Evolutionary conservation across 1,284 basidiomycete genomes (phyloP), one percentile per base, ranked within the genome.

Genomic region (Trametes hirsuta): DNA sequence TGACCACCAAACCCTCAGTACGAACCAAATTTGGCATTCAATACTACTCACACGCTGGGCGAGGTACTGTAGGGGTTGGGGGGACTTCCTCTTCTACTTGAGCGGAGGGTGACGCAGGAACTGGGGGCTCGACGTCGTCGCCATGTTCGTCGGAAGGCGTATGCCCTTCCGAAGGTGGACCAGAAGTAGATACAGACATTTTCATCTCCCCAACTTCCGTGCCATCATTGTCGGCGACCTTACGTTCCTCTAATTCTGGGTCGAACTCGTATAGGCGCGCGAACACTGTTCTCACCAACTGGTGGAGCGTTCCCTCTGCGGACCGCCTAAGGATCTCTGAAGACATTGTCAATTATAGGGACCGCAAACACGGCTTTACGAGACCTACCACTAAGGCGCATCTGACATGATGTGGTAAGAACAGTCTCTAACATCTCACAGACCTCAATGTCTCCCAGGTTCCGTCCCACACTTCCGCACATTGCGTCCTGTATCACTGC

Each of bases 381-480:
- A 24, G 3, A 82, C 91, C 66, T 67, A 95, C 94, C 96, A 69
- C 93, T 94, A 5, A 98, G 81, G 44, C 97, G 84, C 82, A 97
- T 97, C 73, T 98, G 94, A 75, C 97, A 98, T 67, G 95, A 95
- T 69, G 97, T 98, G 37, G 95, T 97, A 64, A 99, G 77, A 1
- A 97, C 96, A 5, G 97, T 98, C 77, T 99, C 97, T 71, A 99
- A 81, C 88, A 99, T 95, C 77, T 98, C 97, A 74, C 97, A 99
- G 21, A 99, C 91, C 73, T 95, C 93, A 61, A 97, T 88, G 70
- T 99, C 97, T 40, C 93, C 92, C 41, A 98, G 81, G 11, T 83
- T 79, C 22, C 74, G 71, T 0, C 88, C 90, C n/a, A 90, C 83
- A 52, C 74, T 77, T 34, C 87, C 85, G 59, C 88, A 86, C 67